Evolutionary conservation across 192 early-diverging fungal species (phyloP).

Genomic region (Irineochytrium annulatum): DNA sequence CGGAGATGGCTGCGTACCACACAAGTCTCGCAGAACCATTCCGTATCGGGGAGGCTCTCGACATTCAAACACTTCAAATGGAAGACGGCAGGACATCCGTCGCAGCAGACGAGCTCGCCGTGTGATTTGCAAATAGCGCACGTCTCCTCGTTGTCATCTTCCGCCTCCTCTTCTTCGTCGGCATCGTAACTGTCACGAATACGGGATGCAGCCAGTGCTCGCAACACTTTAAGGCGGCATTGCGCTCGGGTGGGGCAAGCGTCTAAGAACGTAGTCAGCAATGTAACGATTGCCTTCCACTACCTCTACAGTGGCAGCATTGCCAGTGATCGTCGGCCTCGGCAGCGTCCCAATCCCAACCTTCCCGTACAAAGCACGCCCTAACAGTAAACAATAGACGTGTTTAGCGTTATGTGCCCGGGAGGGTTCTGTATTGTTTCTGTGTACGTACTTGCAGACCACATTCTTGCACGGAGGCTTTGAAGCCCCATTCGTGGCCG

Average conservation of each 20-base stretch:
- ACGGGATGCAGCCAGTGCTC: background rate
- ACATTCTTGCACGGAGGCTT: background rate
- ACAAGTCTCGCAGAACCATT: background rate
- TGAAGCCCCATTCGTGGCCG: background rate
- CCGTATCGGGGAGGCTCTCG: background rate
- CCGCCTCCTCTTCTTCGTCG: background rate
- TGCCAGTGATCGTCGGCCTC: slow-evolving; percentile 2
- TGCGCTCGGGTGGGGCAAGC: background rate
- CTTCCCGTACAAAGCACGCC: slow-evolving; percentile 5
- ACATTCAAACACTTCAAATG: background rate
- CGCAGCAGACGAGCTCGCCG: slow-evolving; percentile 1
- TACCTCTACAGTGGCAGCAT: slow-evolving; percentile 3
- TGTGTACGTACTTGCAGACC: background rate
- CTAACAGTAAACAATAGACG: background rate
- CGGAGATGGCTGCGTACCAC: background rate
- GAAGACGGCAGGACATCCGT: slow-evolving; percentile 2
- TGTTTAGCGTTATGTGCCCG: too few species aligned
- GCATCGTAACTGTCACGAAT: background rate
- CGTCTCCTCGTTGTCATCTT: background rate
- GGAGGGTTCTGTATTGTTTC: too few species aligned
- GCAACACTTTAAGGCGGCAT: background rate
- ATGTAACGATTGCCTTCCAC: too few species aligned
- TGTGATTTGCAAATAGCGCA: background rate
- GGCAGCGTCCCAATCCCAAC: slow-evolving; percentile 4
- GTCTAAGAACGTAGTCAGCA: too few species aligned